Evolutionary conservation across 164 flowering plant species (phyloP), one percentile per base, ranked within the genome.

Genomic region (Piper longum): DNA sequence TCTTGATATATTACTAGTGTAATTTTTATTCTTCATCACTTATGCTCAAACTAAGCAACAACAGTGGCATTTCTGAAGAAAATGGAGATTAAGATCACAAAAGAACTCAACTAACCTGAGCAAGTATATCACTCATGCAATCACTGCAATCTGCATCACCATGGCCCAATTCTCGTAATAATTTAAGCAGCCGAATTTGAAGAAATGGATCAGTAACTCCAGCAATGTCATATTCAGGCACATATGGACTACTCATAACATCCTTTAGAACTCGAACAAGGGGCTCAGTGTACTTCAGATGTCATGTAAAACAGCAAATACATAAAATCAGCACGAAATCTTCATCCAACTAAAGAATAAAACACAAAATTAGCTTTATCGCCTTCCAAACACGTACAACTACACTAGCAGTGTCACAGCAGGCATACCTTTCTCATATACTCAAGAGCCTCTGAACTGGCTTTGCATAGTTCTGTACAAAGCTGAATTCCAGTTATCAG

Each of bases 111-210:
- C 79, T 56, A n/a, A 91, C 99, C 96, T 91, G 99, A 1, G 99
- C 99, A 77, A 95, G 99, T 71, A 95, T 83, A 74, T 95, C 99
- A 78, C 85, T 95, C 99, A 95, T 95, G 58, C 71, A 60, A 70
- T 95, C 99, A 79, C 97, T 95, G 58, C 96, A 87, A 80, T 88
- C 97, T 16, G 90, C 87, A 86, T 95, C 97, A 69, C 93, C 97
- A 41, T 89, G 84, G 60, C 97, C 99, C 76, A 95, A 73, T 54
- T 81, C 70, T 39, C 84, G 85, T 75, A 95, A 78, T 59, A 91
- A 83, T 75, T 70, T 88, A 54, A 95, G 86, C 80, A 91, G 70
- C 76, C 96, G 80, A 57, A 95, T 89, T 62, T 95, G 97, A 57
- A 95, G 96, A 72, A 95, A 95, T 66, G 99, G 99, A 66, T 95